A percentile compares a stretch with the other conserved stretches of the same genome.
These are phyloP conservation scores for Pyronema domesticum DNA, from an alignment of 495 filamentous ascomycete genomes.

Conservation along the genomic window DNA sequence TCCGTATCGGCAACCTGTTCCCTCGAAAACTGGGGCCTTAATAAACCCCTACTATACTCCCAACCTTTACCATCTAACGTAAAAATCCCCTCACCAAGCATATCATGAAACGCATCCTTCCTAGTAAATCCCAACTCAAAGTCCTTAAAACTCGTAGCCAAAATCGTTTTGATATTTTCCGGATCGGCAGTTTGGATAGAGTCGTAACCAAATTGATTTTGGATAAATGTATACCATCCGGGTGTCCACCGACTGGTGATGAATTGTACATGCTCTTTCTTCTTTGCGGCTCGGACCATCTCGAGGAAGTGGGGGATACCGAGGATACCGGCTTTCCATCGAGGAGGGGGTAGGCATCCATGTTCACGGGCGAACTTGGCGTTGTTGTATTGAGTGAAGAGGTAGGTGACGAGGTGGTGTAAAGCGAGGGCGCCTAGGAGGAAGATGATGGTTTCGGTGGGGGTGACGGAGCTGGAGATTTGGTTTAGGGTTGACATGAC, in stretches of 20 bases:
- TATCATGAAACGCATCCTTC: conserved; percentile 31
- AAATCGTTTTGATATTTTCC: conserved; percentile 56
- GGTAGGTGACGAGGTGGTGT: conserved; percentile 16
- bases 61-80: conserved; percentile 46
- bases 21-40: conserved; percentile 46
- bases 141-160: conserved; percentile 42
- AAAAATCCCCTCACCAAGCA: conserved; percentile 57
- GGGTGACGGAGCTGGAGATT: too few relatives aligned
- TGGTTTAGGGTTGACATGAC: too few relatives aligned
- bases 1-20: conserved; percentile 42
- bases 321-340: conserved; percentile 17
- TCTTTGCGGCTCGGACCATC: conserved; percentile 23
- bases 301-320: conserved; percentile 26
- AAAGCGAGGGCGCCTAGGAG: conserved; percentile 8
- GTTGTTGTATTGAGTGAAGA: conserved; percentile 22
- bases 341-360: conserved; percentile 25
- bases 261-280: conserved; percentile 27
- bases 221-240: conserved; percentile 23
- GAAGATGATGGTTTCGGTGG: too few relatives aligned
- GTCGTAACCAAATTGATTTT: background rate
- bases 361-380: conserved; percentile 26
- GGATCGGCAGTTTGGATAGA: conserved; percentile 37
- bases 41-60: conserved; percentile 44
- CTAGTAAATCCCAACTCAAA: conserved; percentile 39
- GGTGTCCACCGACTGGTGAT: conserved; percentile 25